A percentile compares a stretch with the other conserved stretches of the same genome.
Conservation (phyloP, 2,329 filamentous ascomycete species). For the Fusarium sp. region DNA sequence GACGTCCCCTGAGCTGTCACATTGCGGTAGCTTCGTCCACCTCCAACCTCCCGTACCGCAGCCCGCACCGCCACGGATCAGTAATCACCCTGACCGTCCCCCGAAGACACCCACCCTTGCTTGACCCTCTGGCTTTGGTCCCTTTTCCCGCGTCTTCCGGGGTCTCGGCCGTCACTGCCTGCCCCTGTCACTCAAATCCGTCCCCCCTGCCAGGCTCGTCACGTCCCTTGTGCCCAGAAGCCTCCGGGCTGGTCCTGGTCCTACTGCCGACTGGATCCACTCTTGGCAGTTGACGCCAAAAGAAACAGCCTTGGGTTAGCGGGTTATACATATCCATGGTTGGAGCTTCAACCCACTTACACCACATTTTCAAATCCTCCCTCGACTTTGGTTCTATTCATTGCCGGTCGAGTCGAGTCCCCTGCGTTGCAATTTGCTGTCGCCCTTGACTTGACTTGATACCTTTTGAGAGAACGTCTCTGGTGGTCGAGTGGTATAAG, state of each 20-base stretch:
- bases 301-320: conserved; percentile 24
- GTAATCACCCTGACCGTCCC: conserved; percentile 22
- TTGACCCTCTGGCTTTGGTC: conserved; percentile 1
- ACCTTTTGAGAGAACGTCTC: conserved; percentile 1
- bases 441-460: conserved; percentile 3
- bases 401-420: not conserved
- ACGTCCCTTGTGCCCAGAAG: conserved; percentile 1
- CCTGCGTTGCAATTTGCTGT: not conserved
- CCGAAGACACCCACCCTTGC: not conserved
- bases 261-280: conserved; percentile 13
- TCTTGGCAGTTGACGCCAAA: conserved; percentile 33
- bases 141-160: conserved; percentile 4
- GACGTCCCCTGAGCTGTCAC: not conserved
- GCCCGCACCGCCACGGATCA: conserved; percentile 24
- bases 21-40: conserved; percentile 3
- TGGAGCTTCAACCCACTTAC: conserved; percentile 26
- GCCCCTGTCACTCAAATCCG: conserved; percentile 11
- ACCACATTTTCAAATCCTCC: conserved; percentile 17
- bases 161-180: conserved; percentile 14
- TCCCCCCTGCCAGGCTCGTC: not conserved
- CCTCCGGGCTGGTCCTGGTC: conserved; percentile 1
- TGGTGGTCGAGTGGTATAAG: conserved; percentile 26
- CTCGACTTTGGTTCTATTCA: conserved; percentile 4
- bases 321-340: conserved; percentile 24
- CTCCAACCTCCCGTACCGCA: conserved; percentile 14